Evolutionary conservation across 2,329 filamentous ascomycete genomes (phyloP), one percentile per base, ranked within the genome.

Genomic region (Colletotrichum musae): DNA sequence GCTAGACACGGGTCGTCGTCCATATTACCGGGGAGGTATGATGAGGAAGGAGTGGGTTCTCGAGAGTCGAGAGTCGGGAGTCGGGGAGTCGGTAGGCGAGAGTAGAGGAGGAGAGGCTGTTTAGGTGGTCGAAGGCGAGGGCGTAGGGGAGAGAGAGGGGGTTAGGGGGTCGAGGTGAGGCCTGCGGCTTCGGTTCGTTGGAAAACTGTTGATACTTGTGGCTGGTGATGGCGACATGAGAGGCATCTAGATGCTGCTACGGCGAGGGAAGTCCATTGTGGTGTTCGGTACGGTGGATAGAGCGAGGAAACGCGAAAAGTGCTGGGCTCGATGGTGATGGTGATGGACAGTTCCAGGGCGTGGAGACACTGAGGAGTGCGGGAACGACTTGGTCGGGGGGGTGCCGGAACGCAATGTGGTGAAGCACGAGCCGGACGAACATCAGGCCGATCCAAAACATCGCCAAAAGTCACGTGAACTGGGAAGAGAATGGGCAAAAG

Each of bases 1-100:
- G 83, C 80, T 76, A 79, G 81, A 72, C 78, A 81, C 39, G 82
- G 83, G 64, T 89, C 87, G 78, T 89, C 87, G 78, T 89, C 87
- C 88, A 90, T 89, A 70, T 74, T 64, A 61, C 47, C 41, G 58
- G 15, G 32, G 57, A 26, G 39, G 18, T 26, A n/a, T 41, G 1
- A 45, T 47, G 50, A 36, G 9, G 32, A 36, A 36, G 7, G 32
- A 3, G 32, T 36, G 7, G 32, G 50, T 36, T 39, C 18, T 15
- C 24, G 18, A 57, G 51, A 41, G 39, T 53, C 50, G 56, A n/a
- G 43, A 58, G 21, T 61, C 48, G 52, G 36, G 36, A 56, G 28
- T 15, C 9, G 16, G 52, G 47, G 39, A 36, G 47, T 39, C 26
- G 54, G 26, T 10, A 36, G 32, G 32, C 32, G 32, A 36, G 32